Conservation (phyloP, 768 basidiomycete genomes). For the Lentinula lateritia region DNA sequence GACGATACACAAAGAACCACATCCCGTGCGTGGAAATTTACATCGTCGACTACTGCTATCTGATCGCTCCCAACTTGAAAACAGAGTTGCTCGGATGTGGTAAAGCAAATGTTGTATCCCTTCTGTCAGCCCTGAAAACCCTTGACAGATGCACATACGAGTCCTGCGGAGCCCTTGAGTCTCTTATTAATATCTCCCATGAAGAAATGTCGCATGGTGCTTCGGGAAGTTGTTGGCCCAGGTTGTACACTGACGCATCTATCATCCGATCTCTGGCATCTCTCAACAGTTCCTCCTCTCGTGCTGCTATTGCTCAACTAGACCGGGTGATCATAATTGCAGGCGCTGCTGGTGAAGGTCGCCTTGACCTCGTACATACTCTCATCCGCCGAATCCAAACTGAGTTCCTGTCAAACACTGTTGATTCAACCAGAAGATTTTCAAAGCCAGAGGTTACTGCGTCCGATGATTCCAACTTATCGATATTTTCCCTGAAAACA, state of each 20-base stretch:
- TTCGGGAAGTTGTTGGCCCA: conserved; percentile 46
- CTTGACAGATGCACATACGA: not conserved
- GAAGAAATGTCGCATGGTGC: conserved; percentile 40
- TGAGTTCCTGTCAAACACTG: conserved; percentile 14
- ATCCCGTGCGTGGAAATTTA: not conserved
- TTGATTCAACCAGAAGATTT: not conserved
- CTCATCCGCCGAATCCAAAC: conserved; percentile 60
- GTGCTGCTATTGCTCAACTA: conserved; percentile 50
- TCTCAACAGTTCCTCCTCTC: conserved; percentile 19
- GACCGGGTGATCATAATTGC: conserved; percentile 84
- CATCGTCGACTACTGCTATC: not conserved
- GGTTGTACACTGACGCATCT: conserved; percentile 72
- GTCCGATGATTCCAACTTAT: not conserved
- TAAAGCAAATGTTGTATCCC: not conserved
- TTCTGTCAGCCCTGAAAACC: not conserved
- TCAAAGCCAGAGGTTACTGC: not conserved
- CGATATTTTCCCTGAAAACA: not conserved
- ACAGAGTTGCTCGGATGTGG: conserved; percentile 9
- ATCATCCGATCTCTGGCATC: conserved; percentile 49
- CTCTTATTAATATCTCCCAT: conserved; percentile 43
- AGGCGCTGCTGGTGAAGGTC: conserved; percentile 60
- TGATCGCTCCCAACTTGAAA: not conserved
- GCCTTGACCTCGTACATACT: conserved; percentile 56
- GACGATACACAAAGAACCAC: not conserved
- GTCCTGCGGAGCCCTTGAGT: conserved; percentile 23